phyloP scores from a whole-genome alignment of 352 stramenopile species.

The Pythium scleroteichum region DNA sequence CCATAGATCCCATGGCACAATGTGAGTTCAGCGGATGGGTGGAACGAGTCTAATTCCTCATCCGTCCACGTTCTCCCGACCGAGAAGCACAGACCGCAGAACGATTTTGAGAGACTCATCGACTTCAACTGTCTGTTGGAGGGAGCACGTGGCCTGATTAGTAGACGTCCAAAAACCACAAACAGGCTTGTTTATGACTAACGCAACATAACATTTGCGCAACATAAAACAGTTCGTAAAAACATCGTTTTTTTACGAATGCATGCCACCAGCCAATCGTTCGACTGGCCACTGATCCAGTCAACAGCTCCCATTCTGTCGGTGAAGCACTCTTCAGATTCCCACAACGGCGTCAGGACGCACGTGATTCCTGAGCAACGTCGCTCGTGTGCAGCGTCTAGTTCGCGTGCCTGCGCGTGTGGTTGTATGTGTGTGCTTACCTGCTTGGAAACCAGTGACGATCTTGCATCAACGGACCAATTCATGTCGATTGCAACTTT shows the following conservation, averaged over 20 bases:
- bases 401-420: neutral
- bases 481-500: constrained; percentile 89
- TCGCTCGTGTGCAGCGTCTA: too few relatives aligned
- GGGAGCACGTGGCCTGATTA: neutral
- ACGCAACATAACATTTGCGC: constrained; percentile 8
- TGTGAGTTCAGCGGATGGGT: too few relatives aligned
- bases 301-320: neutral
- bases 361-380: too few relatives aligned
- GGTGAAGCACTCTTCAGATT: too few relatives aligned
- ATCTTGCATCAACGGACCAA: constrained; percentile 83
- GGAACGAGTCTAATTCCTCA: too few relatives aligned
- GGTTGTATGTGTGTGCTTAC: neutral
- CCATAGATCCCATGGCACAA: too few relatives aligned
- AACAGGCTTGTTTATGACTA: constrained; percentile 10
- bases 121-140: constrained; percentile 14
- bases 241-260: constrained; percentile 25
- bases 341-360: too few relatives aligned
- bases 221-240: constrained; percentile 21
- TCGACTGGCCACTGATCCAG: neutral
- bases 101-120: too few relatives aligned
- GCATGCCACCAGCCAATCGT: constrained; percentile 18
- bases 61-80: too few relatives aligned
- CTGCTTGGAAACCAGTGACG: constrained; percentile 55
- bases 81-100: too few relatives aligned
- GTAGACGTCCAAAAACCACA: neutral